Conservation (phyloP, 2,329 filamentous ascomycete species). For the Trichothecium sympodiale region DNA sequence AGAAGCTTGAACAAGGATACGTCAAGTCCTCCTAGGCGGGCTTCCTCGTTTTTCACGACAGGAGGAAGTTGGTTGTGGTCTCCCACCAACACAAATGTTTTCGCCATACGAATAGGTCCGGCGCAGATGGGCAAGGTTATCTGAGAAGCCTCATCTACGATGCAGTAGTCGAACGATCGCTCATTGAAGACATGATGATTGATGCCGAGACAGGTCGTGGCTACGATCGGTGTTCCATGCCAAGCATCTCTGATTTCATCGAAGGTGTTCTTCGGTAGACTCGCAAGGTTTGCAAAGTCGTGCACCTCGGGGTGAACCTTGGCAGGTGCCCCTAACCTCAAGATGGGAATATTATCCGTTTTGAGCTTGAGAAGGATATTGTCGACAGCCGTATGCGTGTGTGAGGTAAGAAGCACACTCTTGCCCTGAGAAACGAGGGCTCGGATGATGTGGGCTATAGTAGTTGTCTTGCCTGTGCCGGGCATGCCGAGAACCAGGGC, state of each 20-base stretch:
- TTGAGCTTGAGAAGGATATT: conserved; percentile 93
- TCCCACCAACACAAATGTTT: conserved; percentile 87
- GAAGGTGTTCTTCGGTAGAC: conserved; percentile 61
- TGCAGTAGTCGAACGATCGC: conserved; percentile 92
- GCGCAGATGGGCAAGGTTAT: conserved; percentile 93
- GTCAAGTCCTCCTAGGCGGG: conserved; percentile 75
- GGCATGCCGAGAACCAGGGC: conserved; percentile 98
- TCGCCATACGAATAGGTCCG: conserved; percentile 85
- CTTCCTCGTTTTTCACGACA: conserved; percentile 84
- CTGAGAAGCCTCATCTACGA: conserved; percentile 95
- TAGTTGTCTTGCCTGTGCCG: conserved; percentile 95
- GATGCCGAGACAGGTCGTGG: conserved; percentile 88
- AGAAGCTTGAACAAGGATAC: conserved; percentile 89
- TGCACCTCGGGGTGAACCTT: conserved; percentile 86
- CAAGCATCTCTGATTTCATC: conserved; percentile 78
- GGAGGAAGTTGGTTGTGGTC: conserved; percentile 95
- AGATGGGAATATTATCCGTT: conserved; percentile 61
- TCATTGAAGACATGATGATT: conserved; percentile 82
- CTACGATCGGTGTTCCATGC: conserved; percentile 79
- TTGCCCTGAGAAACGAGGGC: conserved; percentile 82
- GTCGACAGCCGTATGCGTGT: conserved; percentile 95
- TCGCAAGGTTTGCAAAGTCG: conserved; percentile 71
- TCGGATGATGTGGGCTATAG: conserved; percentile 92
- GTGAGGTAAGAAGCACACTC: conserved; percentile 85
- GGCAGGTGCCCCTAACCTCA: conserved; percentile 74